Percentiles rank a stretch among this genome's conserved stretches.
These are phyloP conservation scores for Nothophoma quercina DNA, from an alignment of 2,329 filamentous ascomycete species.

Conservation along the genomic window DNA sequence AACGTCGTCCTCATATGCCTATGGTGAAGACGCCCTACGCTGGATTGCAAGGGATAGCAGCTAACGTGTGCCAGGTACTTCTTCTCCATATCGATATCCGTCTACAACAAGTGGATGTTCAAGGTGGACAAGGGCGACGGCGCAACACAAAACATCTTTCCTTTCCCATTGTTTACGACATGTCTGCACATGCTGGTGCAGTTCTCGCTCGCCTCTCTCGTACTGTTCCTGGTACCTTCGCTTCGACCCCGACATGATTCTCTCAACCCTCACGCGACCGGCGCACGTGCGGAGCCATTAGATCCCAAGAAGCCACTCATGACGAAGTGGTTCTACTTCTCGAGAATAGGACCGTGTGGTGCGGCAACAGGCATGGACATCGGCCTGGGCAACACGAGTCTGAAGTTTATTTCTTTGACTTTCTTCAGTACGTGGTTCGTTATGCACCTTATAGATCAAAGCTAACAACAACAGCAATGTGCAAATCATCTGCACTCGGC, in stretches of 20 bases:
- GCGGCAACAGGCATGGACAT: slow-evolving; percentile 94
- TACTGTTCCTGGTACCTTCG: slow-evolving; percentile 83
- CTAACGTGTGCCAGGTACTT: slow-evolving; percentile 60
- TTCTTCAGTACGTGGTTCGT: slow-evolving; percentile 73
- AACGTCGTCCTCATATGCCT: slow-evolving; percentile 84
- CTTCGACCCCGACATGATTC: slow-evolving; percentile 71
- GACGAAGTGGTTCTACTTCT: slow-evolving; percentile 90
- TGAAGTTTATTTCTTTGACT: slow-evolving; percentile 95
- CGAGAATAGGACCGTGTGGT: slow-evolving; percentile 89
- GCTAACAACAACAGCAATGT: slow-evolving; percentile 71
- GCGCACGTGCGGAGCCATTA: slow-evolving; percentile 39
- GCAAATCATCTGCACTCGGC: slow-evolving; percentile 94
- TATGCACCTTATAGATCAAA: neutral
- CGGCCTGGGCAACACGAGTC: slow-evolving; percentile 91
- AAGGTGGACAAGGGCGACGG: slow-evolving; percentile 59
- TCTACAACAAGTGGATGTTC: slow-evolving; percentile 99
- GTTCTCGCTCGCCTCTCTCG: slow-evolving; percentile 77
- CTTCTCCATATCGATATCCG: slow-evolving; percentile 80
- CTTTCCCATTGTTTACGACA: slow-evolving; percentile 94
- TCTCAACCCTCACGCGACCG: slow-evolving; percentile 42
- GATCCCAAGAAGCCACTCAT: slow-evolving; percentile 68
- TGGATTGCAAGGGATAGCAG: neutral
- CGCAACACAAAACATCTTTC: slow-evolving; percentile 69
- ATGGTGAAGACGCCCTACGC: slow-evolving; percentile 64
- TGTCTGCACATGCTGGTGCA: slow-evolving; percentile 94